Base-by-base conservation (phyloP, 768 basidiomycete genomes). In the Mrakia blollopis region DNA sequence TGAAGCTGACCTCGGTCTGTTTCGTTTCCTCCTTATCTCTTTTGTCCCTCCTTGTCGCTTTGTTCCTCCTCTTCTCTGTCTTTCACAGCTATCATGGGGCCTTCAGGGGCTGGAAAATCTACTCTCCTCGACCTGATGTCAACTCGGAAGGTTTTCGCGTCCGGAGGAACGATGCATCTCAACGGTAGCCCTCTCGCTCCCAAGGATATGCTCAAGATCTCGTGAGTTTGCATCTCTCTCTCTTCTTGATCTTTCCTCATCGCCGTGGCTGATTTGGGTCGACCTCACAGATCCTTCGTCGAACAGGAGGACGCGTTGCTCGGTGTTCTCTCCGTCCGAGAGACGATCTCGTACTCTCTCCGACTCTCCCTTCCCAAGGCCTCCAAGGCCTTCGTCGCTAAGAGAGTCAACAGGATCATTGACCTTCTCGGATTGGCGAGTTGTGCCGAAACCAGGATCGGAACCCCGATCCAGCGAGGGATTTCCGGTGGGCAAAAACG, bases 221-320 rank as follows among this genome's bases (percentile, higher is more conserved):
- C 44, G 54, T 41, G n/a, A 39, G 28, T 39, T 9, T 41, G 39
- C 39, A 11, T 41, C 6, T 41, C 11, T 11, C 5, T 41, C 39
- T 41, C 39, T n/a, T n/a, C n/a, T n/a, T n/a, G n/a, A n/a, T n/a
- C n/a, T n/a, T n/a, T n/a, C n/a, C n/a, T n/a, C n/a, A n/a, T n/a
- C n/a, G n/a, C n/a, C n/a, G n/a, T n/a, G n/a, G n/a, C 79, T 80
- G 21, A 79, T 79, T 77, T 78, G 79, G 0, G 79, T 79, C 16
- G 4, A 30, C 39, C 70, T 50, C 78, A 78, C 21, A 80, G 80
- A 9, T 85, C 84, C 7, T 89, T 88, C 76, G 88, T 89, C 28
- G 88, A 89, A 81, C 89, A 90, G 79, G 87, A 88, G 78, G 89
- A 90, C 78, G 86, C 88, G 0, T 83, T 90, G 1, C 82, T 89